phyloP scores from a whole-genome alignment of 177 flowering plant genomes.

The Vitis hybrid region DNA sequence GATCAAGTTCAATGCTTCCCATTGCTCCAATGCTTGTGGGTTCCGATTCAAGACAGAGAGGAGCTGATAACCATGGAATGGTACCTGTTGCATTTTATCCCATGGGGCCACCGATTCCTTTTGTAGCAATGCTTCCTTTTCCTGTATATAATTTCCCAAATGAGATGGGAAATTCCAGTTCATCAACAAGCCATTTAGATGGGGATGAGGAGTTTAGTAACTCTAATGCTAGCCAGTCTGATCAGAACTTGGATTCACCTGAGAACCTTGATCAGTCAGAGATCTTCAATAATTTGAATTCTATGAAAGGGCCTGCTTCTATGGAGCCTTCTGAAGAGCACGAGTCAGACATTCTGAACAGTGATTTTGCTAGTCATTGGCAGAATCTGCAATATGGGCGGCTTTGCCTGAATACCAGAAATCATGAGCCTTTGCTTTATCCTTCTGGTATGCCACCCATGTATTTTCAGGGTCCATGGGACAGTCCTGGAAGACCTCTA shows the following conservation, averaged over 20 bases:
- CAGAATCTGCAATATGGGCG: conserved; percentile 83
- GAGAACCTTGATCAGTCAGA: conserved; percentile 51
- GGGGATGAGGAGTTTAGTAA: conserved; percentile 50
- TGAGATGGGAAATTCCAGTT: conserved; percentile 51
- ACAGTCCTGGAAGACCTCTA: conserved; percentile 86
- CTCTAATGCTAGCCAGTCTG: conserved; percentile 27
- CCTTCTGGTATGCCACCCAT: conserved; percentile 71
- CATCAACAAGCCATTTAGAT: conserved; percentile 48
- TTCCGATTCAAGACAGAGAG: conserved; percentile 57
- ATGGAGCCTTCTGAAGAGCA: conserved; percentile 45
- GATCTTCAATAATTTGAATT: conserved; percentile 24
- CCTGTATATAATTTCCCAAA: conserved; percentile 56
- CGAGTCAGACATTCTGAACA: conserved; percentile 74
- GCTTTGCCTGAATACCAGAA: conserved; percentile 63
- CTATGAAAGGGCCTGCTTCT: conserved; percentile 30
- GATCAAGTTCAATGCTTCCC: conserved; percentile 68
- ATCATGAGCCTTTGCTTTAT: conserved; percentile 47
- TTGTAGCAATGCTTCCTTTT: conserved; percentile 65
- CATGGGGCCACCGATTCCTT: conserved; percentile 93
- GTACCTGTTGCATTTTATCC: conserved; percentile 71
- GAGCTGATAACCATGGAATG: conserved; percentile 44
- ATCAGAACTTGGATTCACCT: conserved; percentile 47
- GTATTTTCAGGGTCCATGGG: conserved; percentile 90
- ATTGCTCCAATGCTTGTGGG: conserved; percentile 61
- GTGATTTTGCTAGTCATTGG: conserved; percentile 89